Conservation (phyloP, 192 early-diverging fungal genomes). For the Diversispora epigaea region DNA sequence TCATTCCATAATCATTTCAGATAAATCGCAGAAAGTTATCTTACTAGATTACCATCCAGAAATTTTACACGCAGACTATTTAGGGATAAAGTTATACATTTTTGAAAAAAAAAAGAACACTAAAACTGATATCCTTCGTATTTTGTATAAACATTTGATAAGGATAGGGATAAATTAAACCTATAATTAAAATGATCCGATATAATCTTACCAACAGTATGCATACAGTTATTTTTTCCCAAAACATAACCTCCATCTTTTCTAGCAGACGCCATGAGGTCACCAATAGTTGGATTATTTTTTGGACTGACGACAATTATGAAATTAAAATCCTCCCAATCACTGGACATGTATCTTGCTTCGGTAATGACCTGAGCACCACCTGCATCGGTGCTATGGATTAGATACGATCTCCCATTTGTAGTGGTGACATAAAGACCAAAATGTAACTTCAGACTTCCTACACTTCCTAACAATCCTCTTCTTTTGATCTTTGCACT, state of each 20-base stretch:
- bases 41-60: too few species aligned
- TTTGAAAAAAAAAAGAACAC: too few species aligned
- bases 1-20: too few species aligned
- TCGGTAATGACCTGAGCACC: conserved; percentile 16
- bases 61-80: too few species aligned
- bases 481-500: neutral
- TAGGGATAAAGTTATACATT: too few species aligned
- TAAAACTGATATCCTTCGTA: too few species aligned
- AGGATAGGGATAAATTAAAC: too few species aligned
- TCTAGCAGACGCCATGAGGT: conserved; percentile 5
- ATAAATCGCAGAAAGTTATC: too few species aligned
- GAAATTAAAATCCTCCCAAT: neutral
- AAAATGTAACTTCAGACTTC: too few species aligned
- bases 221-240: neutral
- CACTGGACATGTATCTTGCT: conserved; percentile 16
- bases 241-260: neutral
- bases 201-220: conserved; percentile 6
- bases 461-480: neutral
- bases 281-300: conserved; percentile 4
- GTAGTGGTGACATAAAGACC: neutral
- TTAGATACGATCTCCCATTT: neutral
- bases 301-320: neutral
- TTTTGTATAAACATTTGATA: too few species aligned
- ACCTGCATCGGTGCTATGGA: conserved; percentile 13
- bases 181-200: neutral